phyloP scores from a whole-genome alignment of 306 rosid genomes.

The Fagus sylvatica region DNA sequence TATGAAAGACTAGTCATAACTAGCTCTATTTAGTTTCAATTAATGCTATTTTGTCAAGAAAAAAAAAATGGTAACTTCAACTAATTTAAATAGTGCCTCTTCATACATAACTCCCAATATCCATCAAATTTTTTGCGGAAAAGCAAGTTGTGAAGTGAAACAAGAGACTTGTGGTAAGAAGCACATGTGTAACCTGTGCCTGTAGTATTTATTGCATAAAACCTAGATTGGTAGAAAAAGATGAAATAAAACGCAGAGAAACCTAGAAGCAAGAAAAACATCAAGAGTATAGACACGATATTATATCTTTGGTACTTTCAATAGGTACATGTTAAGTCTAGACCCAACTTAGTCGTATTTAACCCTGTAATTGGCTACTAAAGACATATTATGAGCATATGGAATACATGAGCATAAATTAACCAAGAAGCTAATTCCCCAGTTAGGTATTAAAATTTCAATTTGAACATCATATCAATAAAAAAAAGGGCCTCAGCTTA shows the following conservation, averaged over 20 bases:
- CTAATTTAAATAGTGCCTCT: not conserved
- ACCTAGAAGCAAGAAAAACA: not conserved
- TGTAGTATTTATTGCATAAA: not conserved
- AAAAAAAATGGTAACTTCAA: not conserved
- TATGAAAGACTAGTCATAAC: too few relatives aligned
- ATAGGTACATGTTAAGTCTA: not conserved
- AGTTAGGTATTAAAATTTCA: not conserved
- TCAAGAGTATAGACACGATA: not conserved
- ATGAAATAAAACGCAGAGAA: not conserved
- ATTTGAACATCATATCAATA: not conserved
- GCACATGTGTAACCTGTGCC: not conserved
- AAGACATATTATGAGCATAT: not conserved
- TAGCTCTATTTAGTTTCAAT: too few relatives aligned
- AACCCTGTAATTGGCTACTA: not conserved
- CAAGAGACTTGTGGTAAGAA: not conserved
- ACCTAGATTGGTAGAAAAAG: not conserved
- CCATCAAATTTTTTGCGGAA: not conserved
- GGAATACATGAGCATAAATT: not conserved
- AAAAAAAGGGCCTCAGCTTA: not conserved
- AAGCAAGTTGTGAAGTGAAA: not conserved
- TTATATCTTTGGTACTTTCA: not conserved
- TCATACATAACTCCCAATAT: not conserved
- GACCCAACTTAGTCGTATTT: not conserved
- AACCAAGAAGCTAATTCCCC: conserved; percentile 2
- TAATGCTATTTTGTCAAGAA: too few relatives aligned